phyloP scores from a whole-genome alignment of 2,329 filamentous ascomycete genomes.

The Cytospora mali region DNA sequence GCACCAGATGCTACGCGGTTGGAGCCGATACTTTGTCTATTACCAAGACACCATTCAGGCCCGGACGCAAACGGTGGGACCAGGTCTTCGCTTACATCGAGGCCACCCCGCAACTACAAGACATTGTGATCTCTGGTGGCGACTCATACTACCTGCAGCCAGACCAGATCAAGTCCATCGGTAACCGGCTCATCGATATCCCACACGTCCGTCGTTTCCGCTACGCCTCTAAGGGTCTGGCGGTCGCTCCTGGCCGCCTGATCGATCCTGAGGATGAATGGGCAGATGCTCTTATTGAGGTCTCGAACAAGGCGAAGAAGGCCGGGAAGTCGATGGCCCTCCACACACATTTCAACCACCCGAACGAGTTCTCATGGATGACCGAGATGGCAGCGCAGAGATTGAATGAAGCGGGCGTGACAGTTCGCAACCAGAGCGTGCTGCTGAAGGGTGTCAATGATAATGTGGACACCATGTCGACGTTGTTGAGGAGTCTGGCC shows the following conservation, averaged over 20 bases:
- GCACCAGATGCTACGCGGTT: conserved; percentile 62
- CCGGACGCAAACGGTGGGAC: conserved; percentile 52
- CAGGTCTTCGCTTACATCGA: conserved; percentile 59
- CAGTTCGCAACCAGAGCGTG: conserved; percentile 63
- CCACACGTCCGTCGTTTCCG: conserved; percentile 62
- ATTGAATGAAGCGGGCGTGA: conserved; percentile 54
- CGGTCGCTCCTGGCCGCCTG: conserved; percentile 59
- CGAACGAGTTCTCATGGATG: conserved; percentile 64
- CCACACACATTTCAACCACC: conserved; percentile 69
- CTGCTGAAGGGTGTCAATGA: conserved; percentile 63
- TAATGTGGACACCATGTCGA: conserved; percentile 52
- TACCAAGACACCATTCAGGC: conserved; percentile 47
- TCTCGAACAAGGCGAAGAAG: conserved; percentile 52
- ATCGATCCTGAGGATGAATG: conserved; percentile 55
- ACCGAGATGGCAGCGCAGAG: conserved; percentile 53
- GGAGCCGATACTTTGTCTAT: conserved; percentile 58
- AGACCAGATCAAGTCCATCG: conserved; percentile 55
- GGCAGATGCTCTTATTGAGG: conserved; percentile 52
- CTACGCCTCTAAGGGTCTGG: conserved; percentile 64
- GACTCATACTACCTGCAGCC: conserved; percentile 61
- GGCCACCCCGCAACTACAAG: conserved; percentile 50
- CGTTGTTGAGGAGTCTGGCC: conserved; percentile 55
- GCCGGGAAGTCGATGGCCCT: conserved; percentile 62
- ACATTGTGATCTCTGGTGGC: conserved; percentile 65
- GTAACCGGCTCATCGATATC: conserved; percentile 57